Conservation (phyloP, 2,329 filamentous ascomycete species). For the Onygenales sp. region DNA sequence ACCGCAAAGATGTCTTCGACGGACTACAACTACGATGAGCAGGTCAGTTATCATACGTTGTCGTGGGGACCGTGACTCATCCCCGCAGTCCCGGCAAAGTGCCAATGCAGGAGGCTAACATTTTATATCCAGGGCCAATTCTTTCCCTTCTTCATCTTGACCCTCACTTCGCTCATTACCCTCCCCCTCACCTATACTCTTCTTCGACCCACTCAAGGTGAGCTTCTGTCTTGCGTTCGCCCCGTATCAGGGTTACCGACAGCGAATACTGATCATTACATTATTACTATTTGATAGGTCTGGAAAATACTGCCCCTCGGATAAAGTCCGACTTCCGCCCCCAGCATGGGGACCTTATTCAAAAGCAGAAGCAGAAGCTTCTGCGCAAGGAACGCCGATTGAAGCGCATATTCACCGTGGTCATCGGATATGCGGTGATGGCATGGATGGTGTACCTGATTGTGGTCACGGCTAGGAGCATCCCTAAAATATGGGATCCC, state of each 20-base stretch:
- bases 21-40: constrained; percentile 97
- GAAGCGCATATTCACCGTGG: constrained; percentile 69
- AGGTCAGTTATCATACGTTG: constrained; percentile 42
- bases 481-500: constrained; percentile 83
- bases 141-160: constrained; percentile 98
- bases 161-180: constrained; percentile 76
- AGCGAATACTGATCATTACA: constrained; percentile 15
- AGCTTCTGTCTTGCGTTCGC: constrained; percentile 11
- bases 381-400: constrained; percentile 81
- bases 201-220: constrained; percentile 64
- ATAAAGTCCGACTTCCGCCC: constrained; percentile 75
- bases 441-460: constrained; percentile 90
- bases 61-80: background rate
- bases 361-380: constrained; percentile 72
- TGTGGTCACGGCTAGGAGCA: constrained; percentile 59
- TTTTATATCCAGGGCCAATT: constrained; percentile 63
- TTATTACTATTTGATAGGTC: constrained; percentile 36
- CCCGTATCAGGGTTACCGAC: constrained; percentile 13
- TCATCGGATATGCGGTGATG: constrained; percentile 74
- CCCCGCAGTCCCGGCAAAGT: background rate
- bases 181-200: constrained; percentile 83
- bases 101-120: constrained; percentile 4
- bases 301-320: constrained; percentile 69
- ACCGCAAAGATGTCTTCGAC: constrained; percentile 58
- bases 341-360: constrained; percentile 73